Percentiles rank a stretch among this genome's conserved stretches.
These are phyloP conservation scores for Geotrichum klebahnii DNA, from an alignment of 1,139 yeast species.

Conservation along the genomic window DNA sequence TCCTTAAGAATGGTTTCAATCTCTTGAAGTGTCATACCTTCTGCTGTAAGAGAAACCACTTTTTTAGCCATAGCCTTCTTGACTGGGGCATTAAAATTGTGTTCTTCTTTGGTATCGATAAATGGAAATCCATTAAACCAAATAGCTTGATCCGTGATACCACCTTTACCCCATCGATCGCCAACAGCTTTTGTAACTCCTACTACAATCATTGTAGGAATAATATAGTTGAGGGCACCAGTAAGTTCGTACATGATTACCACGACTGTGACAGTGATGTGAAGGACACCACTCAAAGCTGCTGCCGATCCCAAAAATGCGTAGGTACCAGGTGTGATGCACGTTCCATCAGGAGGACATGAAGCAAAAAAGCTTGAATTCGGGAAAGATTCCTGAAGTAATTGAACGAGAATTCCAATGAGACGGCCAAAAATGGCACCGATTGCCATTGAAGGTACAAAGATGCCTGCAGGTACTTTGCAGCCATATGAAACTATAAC, in stretches of 20 bases:
- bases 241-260: slow-evolving; percentile 96
- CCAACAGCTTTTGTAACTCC: slow-evolving; percentile 79
- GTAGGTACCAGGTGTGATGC: slow-evolving; percentile 91
- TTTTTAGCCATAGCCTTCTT: slow-evolving; percentile 62
- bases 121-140: slow-evolving; percentile 82
- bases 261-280: slow-evolving; percentile 90
- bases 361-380: slow-evolving; percentile 46
- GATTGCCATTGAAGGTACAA: slow-evolving; percentile 94
- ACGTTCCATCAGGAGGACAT: slow-evolving; percentile 45
- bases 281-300: slow-evolving; percentile 89
- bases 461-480: slow-evolving; percentile 91
- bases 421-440: slow-evolving; percentile 94
- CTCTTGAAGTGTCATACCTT: slow-evolving; percentile 38
- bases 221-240: slow-evolving; percentile 84
- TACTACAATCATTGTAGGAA: slow-evolving; percentile 95
- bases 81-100: slow-evolving; percentile 52
- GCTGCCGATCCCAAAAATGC: slow-evolving; percentile 97
- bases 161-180: slow-evolving; percentile 73
- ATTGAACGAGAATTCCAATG: slow-evolving; percentile 65
- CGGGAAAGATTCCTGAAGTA: slow-evolving; percentile 46
- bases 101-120: slow-evolving; percentile 71
- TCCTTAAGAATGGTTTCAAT: slow-evolving; percentile 40
- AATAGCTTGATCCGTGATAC: slow-evolving; percentile 95
- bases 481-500: slow-evolving; percentile 86
- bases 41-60: slow-evolving; percentile 49